These are phyloP conservation scores for Xanthoconium stramineum DNA, from an alignment of 768 basidiomycete genomes.

Conservation along the genomic window DNA sequence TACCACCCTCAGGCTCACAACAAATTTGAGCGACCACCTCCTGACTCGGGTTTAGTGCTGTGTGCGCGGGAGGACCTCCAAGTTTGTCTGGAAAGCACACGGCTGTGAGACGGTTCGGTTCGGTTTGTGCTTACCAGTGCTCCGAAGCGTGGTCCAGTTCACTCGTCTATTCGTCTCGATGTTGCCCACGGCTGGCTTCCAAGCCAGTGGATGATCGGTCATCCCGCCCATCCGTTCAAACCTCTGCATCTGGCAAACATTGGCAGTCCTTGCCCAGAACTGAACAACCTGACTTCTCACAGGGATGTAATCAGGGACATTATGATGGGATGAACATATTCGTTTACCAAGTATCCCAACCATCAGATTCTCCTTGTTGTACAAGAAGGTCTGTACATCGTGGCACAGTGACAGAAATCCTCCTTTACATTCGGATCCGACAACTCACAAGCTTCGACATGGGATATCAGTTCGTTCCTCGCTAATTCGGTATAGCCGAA, in stretches of 20 bases:
- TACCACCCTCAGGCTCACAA: no score
- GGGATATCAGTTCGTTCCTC: conserved; percentile 14
- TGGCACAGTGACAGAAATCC: no score
- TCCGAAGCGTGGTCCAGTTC: no score
- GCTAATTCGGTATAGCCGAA: conserved; percentile 14
- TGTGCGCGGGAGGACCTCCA: no score
- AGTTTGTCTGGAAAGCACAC: no score
- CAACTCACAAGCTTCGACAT: conserved; percentile 19
- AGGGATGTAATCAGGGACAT: conserved; percentile 6
- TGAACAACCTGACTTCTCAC: conserved; percentile 23
- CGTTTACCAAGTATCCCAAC: conserved; percentile 12
- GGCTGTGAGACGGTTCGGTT: no score
- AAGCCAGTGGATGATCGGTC: conserved; percentile 16
- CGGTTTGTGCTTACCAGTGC: no score
- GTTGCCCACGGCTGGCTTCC: not conserved
- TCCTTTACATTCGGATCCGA: no score
- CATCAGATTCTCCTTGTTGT: conserved; percentile 3
- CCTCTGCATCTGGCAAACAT: conserved; percentile 12
- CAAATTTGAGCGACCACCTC: no score
- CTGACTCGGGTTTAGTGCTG: no score
- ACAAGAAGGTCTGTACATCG: conserved; percentile 13
- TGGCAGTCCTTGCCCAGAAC: conserved; percentile 23
- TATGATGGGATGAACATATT: not conserved
- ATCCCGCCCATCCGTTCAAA: conserved; percentile 12
- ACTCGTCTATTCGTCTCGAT: no score